Conservation (phyloP, 2,329 filamentous ascomycete genomes). For the Fusarium sp. region DNA sequence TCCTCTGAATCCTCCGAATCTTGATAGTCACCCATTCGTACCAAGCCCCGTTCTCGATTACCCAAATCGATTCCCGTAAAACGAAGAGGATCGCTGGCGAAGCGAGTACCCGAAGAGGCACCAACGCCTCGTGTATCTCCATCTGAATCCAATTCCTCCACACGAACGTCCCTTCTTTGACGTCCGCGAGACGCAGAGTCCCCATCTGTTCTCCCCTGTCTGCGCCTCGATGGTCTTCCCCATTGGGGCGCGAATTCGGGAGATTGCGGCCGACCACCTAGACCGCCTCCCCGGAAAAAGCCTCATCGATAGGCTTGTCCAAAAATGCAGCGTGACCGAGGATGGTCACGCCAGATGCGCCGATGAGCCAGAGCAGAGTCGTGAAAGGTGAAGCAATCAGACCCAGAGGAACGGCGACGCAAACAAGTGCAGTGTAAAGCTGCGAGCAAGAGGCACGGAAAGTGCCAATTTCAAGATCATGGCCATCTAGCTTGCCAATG, state of each 20-base stretch:
- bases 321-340: conserved; percentile 94
- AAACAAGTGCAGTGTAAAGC: conserved; percentile 88
- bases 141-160: conserved; percentile 76
- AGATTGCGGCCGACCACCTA: conserved; percentile 99
- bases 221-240: conserved; percentile 99
- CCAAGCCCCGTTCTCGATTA: conserved; percentile 51
- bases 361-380: conserved; percentile 94
- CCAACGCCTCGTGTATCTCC: conserved; percentile 68
- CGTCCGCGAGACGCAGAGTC: conserved; percentile 54
- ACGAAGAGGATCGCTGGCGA: conserved; percentile 69
- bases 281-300: conserved; percentile 99
- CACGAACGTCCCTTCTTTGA: conserved; percentile 53
- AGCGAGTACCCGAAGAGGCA: conserved; percentile 59
- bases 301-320: conserved; percentile 99
- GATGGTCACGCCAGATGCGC: conserved; percentile 92
- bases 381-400: conserved; percentile 86
- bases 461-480: conserved; percentile 86
- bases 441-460: conserved; percentile 89
- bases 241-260: conserved; percentile 91
- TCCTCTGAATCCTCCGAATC: conserved; percentile 48
- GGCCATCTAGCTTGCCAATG: conserved; percentile 89
- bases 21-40: conserved; percentile 52
- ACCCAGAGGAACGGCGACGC: conserved; percentile 85
- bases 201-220: conserved; percentile 70
- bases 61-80: conserved; percentile 71